Base-by-base conservation (phyloP, 345 rosid genomes). In the Lumnitzera littorea region DNA sequence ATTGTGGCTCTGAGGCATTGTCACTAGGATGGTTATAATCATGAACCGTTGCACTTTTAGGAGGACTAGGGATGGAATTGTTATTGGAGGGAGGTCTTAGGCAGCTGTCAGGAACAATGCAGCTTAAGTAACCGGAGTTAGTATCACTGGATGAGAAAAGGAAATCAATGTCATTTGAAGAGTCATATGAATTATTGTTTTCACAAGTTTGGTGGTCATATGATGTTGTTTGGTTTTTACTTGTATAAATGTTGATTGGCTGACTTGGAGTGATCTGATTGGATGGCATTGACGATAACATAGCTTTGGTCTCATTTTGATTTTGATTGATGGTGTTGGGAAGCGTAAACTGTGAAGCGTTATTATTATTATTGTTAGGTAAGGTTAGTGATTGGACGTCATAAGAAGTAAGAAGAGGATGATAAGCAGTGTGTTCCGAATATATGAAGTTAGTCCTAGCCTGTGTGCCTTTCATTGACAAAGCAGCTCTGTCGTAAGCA, bases 401-500 rank as follows among this genome's bases (percentile, higher is more conserved):
- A 56, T 66, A 74, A 50, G 88, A 77, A 24, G 83, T 64, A 46
- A 75, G 71, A 75, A 79, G 78, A 66, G 81, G 75, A 69, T 48
- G 56, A 12, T 15, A 15, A 17, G 58, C 58, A 79, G 67, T 48
- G 68, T 25, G 29, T 24, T 67, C 79, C 63, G 94, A 58, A 78
- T 89, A 89, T 1, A 81, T 15, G 70, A 89, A 92, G 77, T 92
- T 92, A 47, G 98, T 92, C 70, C 97, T 77, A 16, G 96, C 98
- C 69, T 89, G 97, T 13, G 84, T 76, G 61, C 98, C 98, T 72
- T 87, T 92, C 84, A 92, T 92, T 15, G 96, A 87, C 17, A 94
- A 90, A 8, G 99, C 99, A 52, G 99, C 99, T 72, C 95, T 78
- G 58, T 94, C 99, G 68, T 89, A 94, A 46, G 99, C 97, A 49